phyloP scores from a whole-genome alignment of 257 asterid genomes.

The Primulina huaijiensis region DNA sequence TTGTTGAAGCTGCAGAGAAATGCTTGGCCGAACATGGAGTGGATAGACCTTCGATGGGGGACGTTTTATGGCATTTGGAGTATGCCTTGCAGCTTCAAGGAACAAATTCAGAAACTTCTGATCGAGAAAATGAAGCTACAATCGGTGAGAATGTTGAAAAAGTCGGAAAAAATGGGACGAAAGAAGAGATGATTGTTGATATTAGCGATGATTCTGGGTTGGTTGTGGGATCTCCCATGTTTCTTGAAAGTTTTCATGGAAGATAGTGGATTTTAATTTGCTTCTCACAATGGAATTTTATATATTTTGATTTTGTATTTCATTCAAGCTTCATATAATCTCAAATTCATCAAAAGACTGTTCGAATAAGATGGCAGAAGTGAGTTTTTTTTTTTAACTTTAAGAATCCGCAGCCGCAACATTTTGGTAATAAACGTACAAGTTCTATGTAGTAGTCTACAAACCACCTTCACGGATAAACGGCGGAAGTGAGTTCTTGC shows the following conservation, averaged over 20 bases:
- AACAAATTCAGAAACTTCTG: conserved; percentile 23
- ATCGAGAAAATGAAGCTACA: conserved; percentile 12
- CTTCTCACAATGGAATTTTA: background rate
- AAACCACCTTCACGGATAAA: too few species aligned
- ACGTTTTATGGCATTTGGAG: conserved; percentile 79
- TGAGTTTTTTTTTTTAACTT: background rate
- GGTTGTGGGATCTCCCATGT: conserved; percentile 64
- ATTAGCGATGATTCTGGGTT: conserved; percentile 75
- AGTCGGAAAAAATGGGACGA: conserved; percentile 7
- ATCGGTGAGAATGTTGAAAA: conserved; percentile 11
- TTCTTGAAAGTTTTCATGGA: conserved; percentile 62
- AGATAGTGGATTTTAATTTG: conserved; percentile 34
- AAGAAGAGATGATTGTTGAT: conserved; percentile 36
- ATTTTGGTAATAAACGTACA: too few species aligned
- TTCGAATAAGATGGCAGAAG: conserved; percentile 7
- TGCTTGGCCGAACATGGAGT: conserved; percentile 85
- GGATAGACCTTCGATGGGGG: conserved; percentile 90
- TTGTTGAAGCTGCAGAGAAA: conserved; percentile 81
- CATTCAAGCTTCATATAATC: conserved; percentile 23
- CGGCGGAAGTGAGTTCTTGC: too few species aligned
- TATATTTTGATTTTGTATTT: conserved; percentile 16
- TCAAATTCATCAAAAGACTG: conserved; percentile 17
- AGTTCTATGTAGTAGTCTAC: too few species aligned
- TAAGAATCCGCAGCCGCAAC: too few species aligned
- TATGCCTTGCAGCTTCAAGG: conserved; percentile 77